A percentile compares a stretch with the other conserved stretches of the same genome.
phyloP scores from a whole-genome alignment of 345 rosid genomes.

The Microcos paniculata region DNA sequence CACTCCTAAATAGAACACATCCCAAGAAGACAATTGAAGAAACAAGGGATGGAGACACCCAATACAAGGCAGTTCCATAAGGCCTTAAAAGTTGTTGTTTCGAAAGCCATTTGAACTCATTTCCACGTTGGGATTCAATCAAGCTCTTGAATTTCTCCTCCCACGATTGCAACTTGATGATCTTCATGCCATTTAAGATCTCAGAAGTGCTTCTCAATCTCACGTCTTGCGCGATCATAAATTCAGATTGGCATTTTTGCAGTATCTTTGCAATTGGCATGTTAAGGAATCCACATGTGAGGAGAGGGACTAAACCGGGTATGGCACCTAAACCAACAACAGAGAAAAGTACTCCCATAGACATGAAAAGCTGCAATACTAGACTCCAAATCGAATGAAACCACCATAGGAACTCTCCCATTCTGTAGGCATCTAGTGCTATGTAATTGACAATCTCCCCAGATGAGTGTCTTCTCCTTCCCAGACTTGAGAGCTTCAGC shows the following conservation, averaged over 20 bases:
- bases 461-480: conserved; percentile 63
- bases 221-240: conserved; percentile 73
- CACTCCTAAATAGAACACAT: conserved; percentile 51
- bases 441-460: conserved; percentile 81
- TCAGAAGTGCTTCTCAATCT: conserved; percentile 64
- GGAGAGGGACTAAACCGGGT: conserved; percentile 52
- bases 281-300: conserved; percentile 47
- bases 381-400: conserved; percentile 61
- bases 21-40: conserved; percentile 67
- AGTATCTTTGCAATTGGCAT: conserved; percentile 55
- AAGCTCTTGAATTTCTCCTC: conserved; percentile 65
- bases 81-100: conserved; percentile 50
- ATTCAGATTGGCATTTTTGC: conserved; percentile 57
- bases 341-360: conserved; percentile 46
- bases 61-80: conserved; percentile 49
- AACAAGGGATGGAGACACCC: conserved; percentile 72
- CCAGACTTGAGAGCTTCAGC: conserved; percentile 61
- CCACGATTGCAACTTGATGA: conserved; percentile 82
- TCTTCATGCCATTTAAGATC: conserved; percentile 69
- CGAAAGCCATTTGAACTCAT: conserved; percentile 65
- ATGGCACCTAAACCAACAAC: conserved; percentile 67
- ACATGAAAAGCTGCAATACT: conserved; percentile 47
- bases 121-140: conserved; percentile 52
- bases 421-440: conserved; percentile 72
- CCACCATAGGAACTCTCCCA: conserved; percentile 86